phyloP scores from a whole-genome alignment of 2,329 filamentous ascomycete species.

The Cylindrodendrum hubeiense region DNA sequence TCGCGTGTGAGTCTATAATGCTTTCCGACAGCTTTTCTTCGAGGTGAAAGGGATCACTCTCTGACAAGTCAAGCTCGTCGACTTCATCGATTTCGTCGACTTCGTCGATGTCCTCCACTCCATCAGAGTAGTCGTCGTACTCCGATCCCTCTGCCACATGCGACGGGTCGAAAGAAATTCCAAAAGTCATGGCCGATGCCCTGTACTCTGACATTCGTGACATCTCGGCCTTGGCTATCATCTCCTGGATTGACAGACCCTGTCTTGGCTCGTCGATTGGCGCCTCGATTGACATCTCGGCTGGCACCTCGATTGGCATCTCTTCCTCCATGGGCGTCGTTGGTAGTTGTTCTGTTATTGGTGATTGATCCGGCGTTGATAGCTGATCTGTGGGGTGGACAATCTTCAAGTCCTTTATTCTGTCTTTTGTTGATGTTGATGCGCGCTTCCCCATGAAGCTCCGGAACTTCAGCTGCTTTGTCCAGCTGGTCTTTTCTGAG shows the following conservation, averaged over 20 bases:
- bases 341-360: too few relatives aligned
- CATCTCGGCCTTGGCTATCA: too few relatives aligned
- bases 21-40: constrained; percentile 3
- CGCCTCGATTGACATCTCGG: neutral
- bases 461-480: constrained; percentile 10
- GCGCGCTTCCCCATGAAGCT: constrained; percentile 18
- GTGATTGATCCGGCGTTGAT: too few relatives aligned
- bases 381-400: neutral
- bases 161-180: neutral
- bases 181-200: neutral
- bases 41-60: constrained; percentile 11
- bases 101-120: neutral
- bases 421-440: constrained; percentile 9
- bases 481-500: constrained; percentile 18
- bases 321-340: neutral
- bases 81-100: neutral
- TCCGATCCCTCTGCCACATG: neutral
- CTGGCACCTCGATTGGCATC: neutral
- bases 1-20: neutral
- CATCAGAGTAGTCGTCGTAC: neutral
- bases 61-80: neutral
- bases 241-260: too few relatives aligned
- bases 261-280: too few relatives aligned
- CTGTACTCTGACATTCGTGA: too few relatives aligned
- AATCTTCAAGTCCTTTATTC: neutral